phyloP scores from a whole-genome alignment of 1,284 basidiomycete species.

The Tilletia walkeri region DNA sequence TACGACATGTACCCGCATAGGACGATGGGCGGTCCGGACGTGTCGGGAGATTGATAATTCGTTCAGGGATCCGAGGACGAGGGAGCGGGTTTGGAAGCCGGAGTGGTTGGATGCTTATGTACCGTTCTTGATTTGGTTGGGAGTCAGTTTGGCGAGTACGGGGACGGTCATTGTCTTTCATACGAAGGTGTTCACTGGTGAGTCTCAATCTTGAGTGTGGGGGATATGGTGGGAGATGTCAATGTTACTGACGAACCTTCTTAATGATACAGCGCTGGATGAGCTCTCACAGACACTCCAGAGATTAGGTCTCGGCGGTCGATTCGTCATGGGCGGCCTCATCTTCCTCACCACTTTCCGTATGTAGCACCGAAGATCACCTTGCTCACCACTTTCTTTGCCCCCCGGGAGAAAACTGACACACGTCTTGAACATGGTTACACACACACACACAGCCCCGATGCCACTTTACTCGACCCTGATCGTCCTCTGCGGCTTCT shows the following conservation, averaged over 20 bases:
- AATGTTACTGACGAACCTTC: background rate
- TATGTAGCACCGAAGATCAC: conserved; percentile 16
- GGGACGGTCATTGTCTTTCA: conserved; percentile 54
- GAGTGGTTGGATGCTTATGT: conserved; percentile 54
- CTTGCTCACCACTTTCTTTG: conserved; percentile 50
- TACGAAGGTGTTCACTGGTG: conserved; percentile 45
- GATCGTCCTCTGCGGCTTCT: conserved; percentile 81
- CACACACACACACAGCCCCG: conserved; percentile 63
- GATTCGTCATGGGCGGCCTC: conserved; percentile 43
- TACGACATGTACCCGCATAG: conserved; percentile 27
- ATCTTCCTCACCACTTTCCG: conserved; percentile 44
- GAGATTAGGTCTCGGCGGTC: conserved; percentile 38
- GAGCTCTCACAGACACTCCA: conserved; percentile 42
- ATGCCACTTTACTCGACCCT: conserved; percentile 81
- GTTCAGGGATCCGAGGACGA: conserved; percentile 48
- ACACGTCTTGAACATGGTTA: no score
- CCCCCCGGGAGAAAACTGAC: conserved; percentile 22
- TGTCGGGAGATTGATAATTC: conserved; percentile 40
- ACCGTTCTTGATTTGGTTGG: conserved; percentile 55
- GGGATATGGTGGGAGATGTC: no score
- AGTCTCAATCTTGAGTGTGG: background rate
- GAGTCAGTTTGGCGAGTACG: conserved; percentile 50
- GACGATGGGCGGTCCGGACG: conserved; percentile 30
- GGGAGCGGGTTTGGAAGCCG: conserved; percentile 44
- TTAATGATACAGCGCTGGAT: conserved; percentile 37